Evolutionary conservation across 1,284 basidiomycete species (phyloP).

Genomic region (Anthracocystis setariae): DNA sequence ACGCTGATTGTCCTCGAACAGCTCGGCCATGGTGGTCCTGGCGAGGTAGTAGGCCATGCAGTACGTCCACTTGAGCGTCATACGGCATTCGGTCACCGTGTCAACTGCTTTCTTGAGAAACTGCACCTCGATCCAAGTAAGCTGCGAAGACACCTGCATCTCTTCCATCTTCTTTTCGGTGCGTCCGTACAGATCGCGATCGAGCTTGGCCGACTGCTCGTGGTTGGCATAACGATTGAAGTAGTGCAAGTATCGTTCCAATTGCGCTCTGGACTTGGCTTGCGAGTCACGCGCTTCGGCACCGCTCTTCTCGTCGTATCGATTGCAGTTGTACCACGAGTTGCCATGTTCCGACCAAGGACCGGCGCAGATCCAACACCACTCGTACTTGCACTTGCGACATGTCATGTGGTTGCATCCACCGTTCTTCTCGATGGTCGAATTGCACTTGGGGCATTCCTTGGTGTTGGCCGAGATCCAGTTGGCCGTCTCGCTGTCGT

Average conservation of each 20-base stretch:
- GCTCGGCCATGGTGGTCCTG: constrained; percentile 88
- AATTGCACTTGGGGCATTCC: constrained; percentile 88
- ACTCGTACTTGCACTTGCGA: constrained; percentile 70
- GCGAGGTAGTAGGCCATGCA: constrained; percentile 96
- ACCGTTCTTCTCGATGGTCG: constrained; percentile 99
- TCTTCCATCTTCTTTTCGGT: constrained; percentile 99
- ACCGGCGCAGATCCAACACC: constrained; percentile 77
- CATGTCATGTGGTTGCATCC: constrained; percentile 76
- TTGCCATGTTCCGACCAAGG: constrained; percentile 98
- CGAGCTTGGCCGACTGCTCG: constrained; percentile 95
- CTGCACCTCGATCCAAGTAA: constrained; percentile 99
- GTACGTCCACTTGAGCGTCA: constrained; percentile 98
- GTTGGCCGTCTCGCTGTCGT: constrained; percentile 97
- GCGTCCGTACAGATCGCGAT: constrained; percentile 87
- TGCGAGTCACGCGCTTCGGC: constrained; percentile 80
- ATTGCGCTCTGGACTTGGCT: constrained; percentile 78
- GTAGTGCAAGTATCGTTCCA: constrained; percentile 86
- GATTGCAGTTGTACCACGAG: constrained; percentile 96
- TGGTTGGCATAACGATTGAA: constrained; percentile 85
- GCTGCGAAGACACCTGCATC: constrained; percentile 88
- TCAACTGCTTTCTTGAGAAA: constrained; percentile 98
- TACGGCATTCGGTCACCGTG: constrained; percentile 81
- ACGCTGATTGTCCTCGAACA: constrained; percentile 98
- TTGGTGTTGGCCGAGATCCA: constrained; percentile 99
- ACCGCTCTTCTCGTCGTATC: constrained; percentile 92